These are phyloP conservation scores for Tylopilus sp. DNA, from an alignment of 768 basidiomycete species.

Conservation along the genomic window DNA sequence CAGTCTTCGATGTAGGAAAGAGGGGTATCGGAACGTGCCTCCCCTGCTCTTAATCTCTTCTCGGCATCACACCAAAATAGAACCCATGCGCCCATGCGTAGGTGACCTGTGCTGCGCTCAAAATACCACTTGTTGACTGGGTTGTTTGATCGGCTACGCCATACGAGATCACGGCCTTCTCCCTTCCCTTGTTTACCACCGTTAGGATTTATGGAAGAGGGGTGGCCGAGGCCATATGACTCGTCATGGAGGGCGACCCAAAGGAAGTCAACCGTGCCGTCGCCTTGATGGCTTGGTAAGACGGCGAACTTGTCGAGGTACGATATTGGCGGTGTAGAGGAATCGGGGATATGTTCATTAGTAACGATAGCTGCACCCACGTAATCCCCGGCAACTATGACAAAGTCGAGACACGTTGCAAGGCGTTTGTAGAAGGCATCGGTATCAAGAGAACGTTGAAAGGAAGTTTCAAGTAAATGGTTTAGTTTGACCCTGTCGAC, in stretches of 20 bases:
- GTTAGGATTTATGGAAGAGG: slow-evolving; percentile 92
- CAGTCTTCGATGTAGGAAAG: slow-evolving; percentile 73
- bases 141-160: slow-evolving; percentile 91
- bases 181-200: slow-evolving; percentile 89
- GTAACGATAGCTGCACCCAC: slow-evolving; percentile 94
- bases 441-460: slow-evolving; percentile 68
- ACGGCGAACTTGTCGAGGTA: slow-evolving; percentile 99
- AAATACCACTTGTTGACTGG: slow-evolving; percentile 99
- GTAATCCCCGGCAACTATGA: slow-evolving; percentile 93
- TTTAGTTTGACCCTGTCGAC: slow-evolving; percentile 77
- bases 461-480: slow-evolving; percentile 82
- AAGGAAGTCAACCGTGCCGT: slow-evolving; percentile 97
- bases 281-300: slow-evolving; percentile 90
- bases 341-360: slow-evolving; percentile 42
- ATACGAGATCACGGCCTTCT: slow-evolving; percentile 91
- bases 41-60: slow-evolving; percentile 70
- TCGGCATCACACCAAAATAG: slow-evolving; percentile 99
- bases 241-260: slow-evolving; percentile 99
- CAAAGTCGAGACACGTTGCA: slow-evolving; percentile 77
- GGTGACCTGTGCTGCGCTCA: slow-evolving; percentile 89
- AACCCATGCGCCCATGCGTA: slow-evolving; percentile 83
- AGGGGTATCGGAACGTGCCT: slow-evolving; percentile 59
- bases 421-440: slow-evolving; percentile 78
- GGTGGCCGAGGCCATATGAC: slow-evolving; percentile 92
- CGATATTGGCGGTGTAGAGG: slow-evolving; percentile 50